Base-by-base conservation (phyloP, 2,329 filamentous ascomycete genomes). In the Colletotrichum cuscutae region DNA sequence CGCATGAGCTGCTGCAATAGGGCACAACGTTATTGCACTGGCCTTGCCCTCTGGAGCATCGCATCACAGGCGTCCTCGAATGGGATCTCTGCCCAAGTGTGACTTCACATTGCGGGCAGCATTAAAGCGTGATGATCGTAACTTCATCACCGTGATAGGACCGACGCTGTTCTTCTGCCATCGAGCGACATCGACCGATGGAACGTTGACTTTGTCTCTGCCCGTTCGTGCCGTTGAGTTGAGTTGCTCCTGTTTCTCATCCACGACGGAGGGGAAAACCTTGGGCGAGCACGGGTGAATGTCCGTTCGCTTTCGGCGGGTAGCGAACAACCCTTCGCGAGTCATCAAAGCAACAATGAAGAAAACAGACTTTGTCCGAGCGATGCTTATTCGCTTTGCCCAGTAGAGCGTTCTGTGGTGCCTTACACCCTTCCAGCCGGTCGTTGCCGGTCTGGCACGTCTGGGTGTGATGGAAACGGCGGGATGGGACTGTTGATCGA, bases 1-100 rank as follows among this genome's bases (percentile, higher is more conserved):
- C 71, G 71, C 66, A 62, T 65, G 46, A 46, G 54, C 30, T 57
- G 62, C 71, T 73, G 71, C 63, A 73, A 72, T 72, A 64, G 62
- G 71, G n/a, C 68, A 24, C 24, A 58, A 68, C 61, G 42, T 35
- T 63, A 59, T 72, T 26, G 62, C 71, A 60, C 59, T 37, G 30
- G 57, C 52, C 58, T 26, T 62, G 19, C 35, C 22, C 53, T 54
- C 32, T 26, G 49, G 22, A 49, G 60, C 24, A 61, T 56, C 61
- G 52, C 56, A 59, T 72, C 57, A 72, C 71, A 53, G 61, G 15
- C 49, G 12, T 62, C 68, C 62, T 67, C 71, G 62, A 72, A 73
- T 73, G 71, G 71, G 57, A 64, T 58, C 57, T 71, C 59, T 64
- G 54, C 46, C 58, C 30, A 24, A 26, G 35, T 74, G 71, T 73